These are phyloP conservation scores for Ganoderma leucocontextum DNA, from an alignment of 1,284 basidiomycete genomes.

Conservation along the genomic window DNA sequence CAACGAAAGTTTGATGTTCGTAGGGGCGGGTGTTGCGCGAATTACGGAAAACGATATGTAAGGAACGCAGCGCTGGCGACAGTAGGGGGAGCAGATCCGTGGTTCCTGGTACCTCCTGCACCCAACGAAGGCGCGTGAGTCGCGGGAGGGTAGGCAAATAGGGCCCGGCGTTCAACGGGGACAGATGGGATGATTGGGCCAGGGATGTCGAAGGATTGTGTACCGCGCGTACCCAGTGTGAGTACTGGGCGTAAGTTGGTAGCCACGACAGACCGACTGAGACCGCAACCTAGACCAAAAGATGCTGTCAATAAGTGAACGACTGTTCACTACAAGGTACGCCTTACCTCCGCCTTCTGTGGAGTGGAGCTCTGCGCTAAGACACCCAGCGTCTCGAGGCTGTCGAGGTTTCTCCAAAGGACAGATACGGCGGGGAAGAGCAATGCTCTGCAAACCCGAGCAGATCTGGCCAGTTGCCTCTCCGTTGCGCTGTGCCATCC, in stretches of 20 bases:
- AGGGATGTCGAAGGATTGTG: neutral
- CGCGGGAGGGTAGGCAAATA: neutral
- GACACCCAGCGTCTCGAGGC: neutral
- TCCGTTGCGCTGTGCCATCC: neutral
- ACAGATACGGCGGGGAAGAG: constrained; percentile 9
- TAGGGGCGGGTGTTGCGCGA: neutral
- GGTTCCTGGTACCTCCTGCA: constrained; percentile 11
- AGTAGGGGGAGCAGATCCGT: constrained; percentile 6
- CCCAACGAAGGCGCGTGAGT: constrained; percentile 11
- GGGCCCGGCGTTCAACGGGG: too few species aligned
- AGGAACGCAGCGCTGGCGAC: neutral
- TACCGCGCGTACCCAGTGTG: neutral
- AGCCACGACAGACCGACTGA: constrained; percentile 4
- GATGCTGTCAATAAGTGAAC: neutral
- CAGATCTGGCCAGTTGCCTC: constrained; percentile 4
- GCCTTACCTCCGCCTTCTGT: neutral
- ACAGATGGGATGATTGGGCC: neutral
- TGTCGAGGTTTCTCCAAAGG: constrained; percentile 11
- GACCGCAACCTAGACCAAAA: neutral
- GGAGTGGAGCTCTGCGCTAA: neutral
- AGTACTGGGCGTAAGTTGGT: constrained; percentile 3
- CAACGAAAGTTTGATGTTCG: constrained; percentile 4
- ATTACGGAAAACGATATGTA: constrained; percentile 15
- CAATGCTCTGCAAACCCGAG: constrained; percentile 15
- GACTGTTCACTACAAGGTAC: too few species aligned